A percentile compares a stretch with the other conserved stretches of the same genome.
These are phyloP conservation scores for Pseudocercospora eumusae DNA, from an alignment of 2,329 filamentous ascomycete species.

Conservation along the genomic window DNA sequence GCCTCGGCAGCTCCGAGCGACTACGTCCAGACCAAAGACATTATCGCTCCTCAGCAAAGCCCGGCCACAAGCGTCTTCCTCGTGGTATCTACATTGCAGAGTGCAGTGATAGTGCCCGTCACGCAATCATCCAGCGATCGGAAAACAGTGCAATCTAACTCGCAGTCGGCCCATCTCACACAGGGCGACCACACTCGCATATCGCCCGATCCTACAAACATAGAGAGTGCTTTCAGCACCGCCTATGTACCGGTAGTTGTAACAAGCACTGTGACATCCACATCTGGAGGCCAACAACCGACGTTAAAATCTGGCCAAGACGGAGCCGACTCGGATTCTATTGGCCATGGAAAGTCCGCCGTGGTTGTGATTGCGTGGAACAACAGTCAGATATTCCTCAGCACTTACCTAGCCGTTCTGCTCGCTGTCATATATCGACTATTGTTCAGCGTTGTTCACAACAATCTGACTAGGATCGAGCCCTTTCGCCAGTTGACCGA, in stretches of 20 bases:
- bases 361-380: constrained; percentile 12
- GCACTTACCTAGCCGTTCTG: constrained; percentile 24
- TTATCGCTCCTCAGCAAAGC: not conserved
- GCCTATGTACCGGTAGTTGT: not conserved
- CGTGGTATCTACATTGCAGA: not conserved
- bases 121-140: not conserved
- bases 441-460: constrained; percentile 23
- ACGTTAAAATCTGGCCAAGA: not conserved
- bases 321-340: not conserved
- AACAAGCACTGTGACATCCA: not conserved
- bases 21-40: not conserved
- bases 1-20: not conserved
- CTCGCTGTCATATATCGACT: constrained; percentile 28
- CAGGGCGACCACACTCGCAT: not conserved
- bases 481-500: constrained; percentile 25
- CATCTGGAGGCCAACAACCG: not conserved
- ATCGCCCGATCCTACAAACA: not conserved
- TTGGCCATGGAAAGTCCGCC: not conserved
- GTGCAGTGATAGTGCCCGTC: not conserved
- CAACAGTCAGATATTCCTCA: constrained; percentile 19
- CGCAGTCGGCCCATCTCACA: not conserved
- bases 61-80: not conserved
- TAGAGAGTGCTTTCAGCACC: not conserved
- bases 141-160: not conserved
- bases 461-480: constrained; percentile 24